Base-by-base conservation (phyloP, 2,329 filamentous ascomycete genomes). In the Ascochyta clinopodiicola region DNA sequence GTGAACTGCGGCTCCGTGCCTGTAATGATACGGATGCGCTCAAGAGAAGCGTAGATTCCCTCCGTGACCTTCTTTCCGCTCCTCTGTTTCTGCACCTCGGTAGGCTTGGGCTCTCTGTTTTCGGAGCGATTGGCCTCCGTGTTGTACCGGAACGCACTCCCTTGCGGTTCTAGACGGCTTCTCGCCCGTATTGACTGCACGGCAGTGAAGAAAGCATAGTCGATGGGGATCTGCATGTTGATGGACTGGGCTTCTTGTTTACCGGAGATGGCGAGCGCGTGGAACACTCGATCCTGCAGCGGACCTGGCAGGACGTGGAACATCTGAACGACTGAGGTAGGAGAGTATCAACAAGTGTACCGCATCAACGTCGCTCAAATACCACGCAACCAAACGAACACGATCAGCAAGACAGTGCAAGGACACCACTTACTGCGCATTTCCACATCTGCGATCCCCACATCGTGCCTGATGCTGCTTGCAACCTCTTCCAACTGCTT, bases 251-350 rank as follows among this genome's bases (percentile, higher is more conserved):
- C 49, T 52, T 72, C 69, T n/a, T 57, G 35, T 45, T 66, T 65
- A 8, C 55, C 56, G 10, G 85, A 85, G 51, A 89, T 76, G 68
- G 90, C 84, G 44, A 92, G 71, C 2, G 88, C 85, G 15, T 86
- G 82, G 62, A 92, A 92, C 2, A 84, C 82, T 44, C 89, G 85
- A 59, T 87, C 82, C 54, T 81, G 80, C 7, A 91, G 77, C n/a
- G 85, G 80, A 3, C 79, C 57, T 4, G 64, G 82, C 31, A 92
- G 80, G 40, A 79, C 79, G 71, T 92, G 89, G 51, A 82, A 82
- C 80, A 89, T 89, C 76, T 91, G 86, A 59, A 83, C 82, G 21
- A 89, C 76, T 63, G 69, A 5, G 10, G 9, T 3, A 9, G 66
- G 21, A 6, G 17, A 37, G 67, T 15, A 66, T 32, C 17, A 29